Evolutionary conservation across 345 rosid genomes (phyloP).

Genomic region (Chamaenerion angustifolium): DNA sequence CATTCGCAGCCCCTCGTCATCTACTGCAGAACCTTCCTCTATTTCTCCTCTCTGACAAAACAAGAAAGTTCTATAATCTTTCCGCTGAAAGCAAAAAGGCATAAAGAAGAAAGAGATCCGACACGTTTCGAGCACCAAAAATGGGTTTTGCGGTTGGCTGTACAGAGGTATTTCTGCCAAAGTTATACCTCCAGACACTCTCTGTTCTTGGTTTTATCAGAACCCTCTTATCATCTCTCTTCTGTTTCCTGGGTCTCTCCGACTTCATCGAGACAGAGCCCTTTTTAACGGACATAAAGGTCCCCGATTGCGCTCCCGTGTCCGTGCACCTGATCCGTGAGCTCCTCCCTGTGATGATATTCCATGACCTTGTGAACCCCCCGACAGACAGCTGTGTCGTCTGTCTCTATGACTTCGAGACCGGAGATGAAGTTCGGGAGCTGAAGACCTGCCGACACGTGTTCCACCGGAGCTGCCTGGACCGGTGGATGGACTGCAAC

Average conservation of each 20-base stretch:
- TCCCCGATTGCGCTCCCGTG: slow-evolving; percentile 24
- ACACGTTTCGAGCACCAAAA: background rate
- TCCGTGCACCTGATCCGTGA: slow-evolving; percentile 64
- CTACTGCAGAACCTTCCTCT: no score
- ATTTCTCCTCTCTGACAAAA: no score
- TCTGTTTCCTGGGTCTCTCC: slow-evolving; percentile 50
- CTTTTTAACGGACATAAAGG: slow-evolving; percentile 18
- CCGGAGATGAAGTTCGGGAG: slow-evolving; percentile 67
- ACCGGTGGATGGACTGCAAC: slow-evolving; percentile 95
- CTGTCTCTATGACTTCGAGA: slow-evolving; percentile 66
- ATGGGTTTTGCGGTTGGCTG: slow-evolving; percentile 89
- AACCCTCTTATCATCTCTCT: slow-evolving; percentile 33
- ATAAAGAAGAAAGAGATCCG: no score
- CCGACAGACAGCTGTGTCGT: slow-evolving; percentile 72
- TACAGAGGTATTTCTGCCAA: slow-evolving; percentile 61
- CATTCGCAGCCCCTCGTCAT: no score
- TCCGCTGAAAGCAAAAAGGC: no score
- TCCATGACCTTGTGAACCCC: slow-evolving; percentile 34
- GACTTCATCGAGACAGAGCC: slow-evolving; percentile 61
- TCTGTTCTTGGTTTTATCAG: slow-evolving; percentile 52
- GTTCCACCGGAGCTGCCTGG: slow-evolving; percentile 73
- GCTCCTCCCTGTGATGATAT: slow-evolving; percentile 58
- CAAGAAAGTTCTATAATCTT: no score
- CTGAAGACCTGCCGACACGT: slow-evolving; percentile 64
- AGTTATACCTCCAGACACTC: slow-evolving; percentile 50